Base-by-base conservation (phyloP, 495 filamentous ascomycete genomes). In the Aspergillus diversus region DNA sequence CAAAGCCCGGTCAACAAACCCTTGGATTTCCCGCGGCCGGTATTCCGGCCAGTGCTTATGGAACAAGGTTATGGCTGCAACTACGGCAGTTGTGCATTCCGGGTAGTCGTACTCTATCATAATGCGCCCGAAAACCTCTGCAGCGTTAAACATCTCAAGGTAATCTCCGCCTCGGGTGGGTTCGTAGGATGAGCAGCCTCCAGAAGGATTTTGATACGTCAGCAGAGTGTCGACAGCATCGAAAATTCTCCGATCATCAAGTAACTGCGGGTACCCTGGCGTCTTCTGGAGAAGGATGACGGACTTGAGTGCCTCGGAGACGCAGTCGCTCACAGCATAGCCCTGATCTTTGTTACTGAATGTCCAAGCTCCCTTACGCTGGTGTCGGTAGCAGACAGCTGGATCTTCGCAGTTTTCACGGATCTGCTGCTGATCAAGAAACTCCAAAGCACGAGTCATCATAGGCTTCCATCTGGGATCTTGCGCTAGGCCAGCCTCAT, bases 31-130 rank as follows among this genome's bases (percentile, higher is more conserved):
- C 6, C n/a, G 27, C 31, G 60, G 0, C 0, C 69, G 63, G 16
- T 71, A 71, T n/a, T 39, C 8, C 8, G 57, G 64, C 47, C 60
- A 47, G 13, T 55, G 33, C 5, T 17, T 35, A 12, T 31, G 53
- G 42, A 67, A 71, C 4, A 66, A 31, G 9, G 53, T 47, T 15
- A 71, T 39, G 8, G 66, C 63, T 0, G 61, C 69, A 6, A 71
- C 37, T 11, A 56, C 57, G 7, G 69, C 61, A 2, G 59, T 56
- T 3, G 64, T 71, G 42, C 69, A 71, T 17, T 71, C 69, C 6
- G 61, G 35, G 32, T 65, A 70, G 46, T 63, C 60, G 21, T 65
- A 63, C 27, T 71, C 69, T 3, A 67, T 48, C 69, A 71, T 71
- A 12, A 64, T 55, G 7, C 46, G 32, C 9, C 59, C 64, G 39